Evolutionary conservation across 1,284 basidiomycete species (phyloP).

Genomic region (Rhodotorula sp.): DNA sequence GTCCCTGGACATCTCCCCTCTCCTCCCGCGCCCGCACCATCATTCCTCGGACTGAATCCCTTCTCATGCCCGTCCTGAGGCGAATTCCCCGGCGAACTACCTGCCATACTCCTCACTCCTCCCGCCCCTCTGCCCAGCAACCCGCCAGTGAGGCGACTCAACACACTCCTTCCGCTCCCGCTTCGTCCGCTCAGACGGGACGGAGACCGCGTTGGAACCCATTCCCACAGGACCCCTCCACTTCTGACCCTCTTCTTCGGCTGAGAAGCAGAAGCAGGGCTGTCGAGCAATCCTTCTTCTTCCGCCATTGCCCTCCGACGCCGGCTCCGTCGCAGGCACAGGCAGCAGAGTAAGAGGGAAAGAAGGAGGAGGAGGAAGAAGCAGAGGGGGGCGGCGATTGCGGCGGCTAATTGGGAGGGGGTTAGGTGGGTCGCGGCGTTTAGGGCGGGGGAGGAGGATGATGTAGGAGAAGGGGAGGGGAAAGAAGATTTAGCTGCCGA

Average conservation of each 20-base stretch:
- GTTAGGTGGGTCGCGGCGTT: slow-evolving; percentile 6
- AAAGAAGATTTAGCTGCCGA: slow-evolving; percentile 1
- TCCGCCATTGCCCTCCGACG: neutral
- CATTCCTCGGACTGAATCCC: neutral
- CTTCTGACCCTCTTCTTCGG: neutral
- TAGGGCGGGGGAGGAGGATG: slow-evolving; percentile 2
- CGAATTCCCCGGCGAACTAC: neutral
- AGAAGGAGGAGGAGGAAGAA: slow-evolving; percentile 25
- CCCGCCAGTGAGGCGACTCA: slow-evolving; percentile 3
- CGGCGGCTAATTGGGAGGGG: slow-evolving; percentile 15
- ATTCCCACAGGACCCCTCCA: slow-evolving; percentile 11
- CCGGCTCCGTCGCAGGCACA: neutral
- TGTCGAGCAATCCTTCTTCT: neutral
- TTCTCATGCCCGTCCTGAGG: neutral
- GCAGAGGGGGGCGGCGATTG: slow-evolving; percentile 26
- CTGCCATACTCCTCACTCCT: neutral
- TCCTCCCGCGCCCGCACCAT: neutral
- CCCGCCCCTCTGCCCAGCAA: neutral
- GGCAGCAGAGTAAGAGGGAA: slow-evolving; percentile 11
- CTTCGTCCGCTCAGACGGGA: neutral
- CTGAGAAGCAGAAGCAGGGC: neutral
- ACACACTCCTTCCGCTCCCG: slow-evolving; percentile 1
- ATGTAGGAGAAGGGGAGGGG: slow-evolving; percentile 2
- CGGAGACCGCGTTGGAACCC: neutral
- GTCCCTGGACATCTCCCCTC: neutral